phyloP scores from a whole-genome alignment of 2,329 filamentous ascomycete species.

The Apiospora phragmitis region DNA sequence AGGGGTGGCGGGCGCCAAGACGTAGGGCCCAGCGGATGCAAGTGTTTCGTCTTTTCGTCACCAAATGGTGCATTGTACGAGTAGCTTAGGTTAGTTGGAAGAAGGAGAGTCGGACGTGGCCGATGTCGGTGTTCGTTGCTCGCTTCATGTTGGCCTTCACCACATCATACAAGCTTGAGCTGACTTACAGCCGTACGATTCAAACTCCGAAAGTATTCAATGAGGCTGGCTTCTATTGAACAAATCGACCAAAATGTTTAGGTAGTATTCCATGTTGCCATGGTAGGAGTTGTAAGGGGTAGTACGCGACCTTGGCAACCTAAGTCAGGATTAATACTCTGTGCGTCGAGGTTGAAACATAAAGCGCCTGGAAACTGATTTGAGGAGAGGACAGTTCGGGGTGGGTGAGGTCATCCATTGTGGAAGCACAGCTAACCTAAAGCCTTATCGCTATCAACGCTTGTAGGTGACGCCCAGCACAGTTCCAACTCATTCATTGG shows the following conservation, averaged over 20 bases:
- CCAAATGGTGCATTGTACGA: not conserved
- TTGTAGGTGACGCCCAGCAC: not conserved
- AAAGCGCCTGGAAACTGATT: not conserved
- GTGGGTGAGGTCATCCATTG: not conserved
- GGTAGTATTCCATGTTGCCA: not conserved
- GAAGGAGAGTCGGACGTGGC: not conserved
- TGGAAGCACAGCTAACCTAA: not conserved
- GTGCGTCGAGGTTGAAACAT: not conserved
- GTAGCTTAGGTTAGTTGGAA: not conserved
- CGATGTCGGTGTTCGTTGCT: not conserved
- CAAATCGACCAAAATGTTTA: no score
- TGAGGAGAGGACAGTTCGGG: not conserved
- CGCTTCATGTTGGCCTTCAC: not conserved
- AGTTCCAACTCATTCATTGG: not conserved
- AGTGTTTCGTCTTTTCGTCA: not conserved
- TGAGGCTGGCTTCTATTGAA: not conserved
- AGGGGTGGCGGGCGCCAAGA: not conserved
- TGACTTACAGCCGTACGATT: not conserved
- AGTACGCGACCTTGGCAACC: not conserved
- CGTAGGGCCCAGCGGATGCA: not conserved
- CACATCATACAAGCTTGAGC: no score
- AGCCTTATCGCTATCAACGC: not conserved
- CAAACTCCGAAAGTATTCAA: not conserved
- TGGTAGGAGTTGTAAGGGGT: not conserved
- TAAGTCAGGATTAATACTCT: not conserved